These are phyloP conservation scores for Phoenix roebelenii DNA, from an alignment of 176 grass and related monocot genomes.

Conservation along the genomic window DNA sequence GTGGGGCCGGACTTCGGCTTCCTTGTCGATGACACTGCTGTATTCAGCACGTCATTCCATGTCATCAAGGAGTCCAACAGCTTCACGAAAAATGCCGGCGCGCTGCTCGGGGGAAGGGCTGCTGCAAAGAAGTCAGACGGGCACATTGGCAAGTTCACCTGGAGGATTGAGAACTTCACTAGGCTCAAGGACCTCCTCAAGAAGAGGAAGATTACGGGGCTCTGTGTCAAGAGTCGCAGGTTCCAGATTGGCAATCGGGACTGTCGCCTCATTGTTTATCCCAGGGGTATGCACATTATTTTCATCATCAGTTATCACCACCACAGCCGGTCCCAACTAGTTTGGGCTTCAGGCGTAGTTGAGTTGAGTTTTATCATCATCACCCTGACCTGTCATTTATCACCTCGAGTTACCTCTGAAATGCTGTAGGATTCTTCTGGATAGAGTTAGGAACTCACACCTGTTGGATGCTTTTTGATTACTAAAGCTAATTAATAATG, in stretches of 20 bases:
- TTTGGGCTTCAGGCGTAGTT: slow-evolving; percentile 5
- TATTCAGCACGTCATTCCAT: slow-evolving; percentile 72
- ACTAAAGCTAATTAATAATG: too few relatives aligned
- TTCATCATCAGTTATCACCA: slow-evolving; percentile 1
- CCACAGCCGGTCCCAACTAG: slow-evolving; percentile 2
- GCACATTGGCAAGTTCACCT: slow-evolving; percentile 83
- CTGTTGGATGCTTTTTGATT: too few relatives aligned
- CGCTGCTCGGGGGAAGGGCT: slow-evolving; percentile 29
- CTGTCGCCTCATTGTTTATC: slow-evolving; percentile 98
- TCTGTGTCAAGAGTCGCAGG: slow-evolving; percentile 86
- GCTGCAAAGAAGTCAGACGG: slow-evolving; percentile 59
- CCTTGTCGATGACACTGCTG: slow-evolving; percentile 55
- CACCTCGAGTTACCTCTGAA: too few relatives aligned
- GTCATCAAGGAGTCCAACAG: slow-evolving; percentile 89
- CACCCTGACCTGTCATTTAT: too few relatives aligned
- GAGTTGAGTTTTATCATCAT: too few relatives aligned
- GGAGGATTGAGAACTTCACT: slow-evolving; percentile 91
- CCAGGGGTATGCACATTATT: slow-evolving; percentile 54
- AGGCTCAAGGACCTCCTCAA: slow-evolving; percentile 93
- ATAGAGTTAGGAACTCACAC: too few relatives aligned
- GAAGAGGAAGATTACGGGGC: slow-evolving; percentile 78
- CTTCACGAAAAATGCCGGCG: slow-evolving; percentile 38
- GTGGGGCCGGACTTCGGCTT: slow-evolving; percentile 47
- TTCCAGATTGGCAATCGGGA: slow-evolving; percentile 92
- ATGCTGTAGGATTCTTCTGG: too few relatives aligned